Base-by-base conservation (phyloP, 352 stramenopile genomes). In the Stephanocyclus meneghinianus region DNA sequence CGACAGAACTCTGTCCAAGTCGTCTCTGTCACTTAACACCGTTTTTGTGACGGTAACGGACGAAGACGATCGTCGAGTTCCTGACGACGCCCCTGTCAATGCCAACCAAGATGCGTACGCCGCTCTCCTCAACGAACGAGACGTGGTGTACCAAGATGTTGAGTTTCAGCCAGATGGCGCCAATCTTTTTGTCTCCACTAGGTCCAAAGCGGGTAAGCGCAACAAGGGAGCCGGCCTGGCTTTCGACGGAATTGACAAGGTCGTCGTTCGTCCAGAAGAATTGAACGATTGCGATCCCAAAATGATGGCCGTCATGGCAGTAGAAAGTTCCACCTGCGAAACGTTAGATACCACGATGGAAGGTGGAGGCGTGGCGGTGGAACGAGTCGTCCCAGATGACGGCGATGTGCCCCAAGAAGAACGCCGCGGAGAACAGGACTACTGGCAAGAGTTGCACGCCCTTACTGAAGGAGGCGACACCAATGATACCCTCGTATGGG, bases 71-170 rank as follows among this genome's bases (percentile, higher is more conserved):
- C 35, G 35, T 44, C 45, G 42, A 44, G n/a, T 65, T 47, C 66
- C 66, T 26, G 37, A 56, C 7, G 30, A 74, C 30, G 66, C 66
- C 10, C 66, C 66, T 2, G 2, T 55, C 18, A 61, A 74, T 50
- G 66, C 66, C 50, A 74, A 74, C 21, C n/a, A 66, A 47, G 66
- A 74, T 35, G n/a, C 26, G 15, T 64, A 55, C 42, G 66, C 37
- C 4, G 42, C 26, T 2, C 16, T 55, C 2, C 10, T 51, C 6
- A 72, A 53, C 16, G 21, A 72, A 37, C 29, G 40, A 1, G 44
- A 69, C 26, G 18, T 65, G 9, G 11, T 29, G 29, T 9, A 11
- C 35, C 4, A 42, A 4, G 57, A 51, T 8, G 29, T 66, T 11
- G 48, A 30, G 2, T n/a, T 18, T 37, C 7, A 15, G 7, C 26